Evolutionary conservation across 768 basidiomycete genomes (phyloP), one percentile per base, ranked within the genome.

Genomic region (Dendrothele bispora): DNA sequence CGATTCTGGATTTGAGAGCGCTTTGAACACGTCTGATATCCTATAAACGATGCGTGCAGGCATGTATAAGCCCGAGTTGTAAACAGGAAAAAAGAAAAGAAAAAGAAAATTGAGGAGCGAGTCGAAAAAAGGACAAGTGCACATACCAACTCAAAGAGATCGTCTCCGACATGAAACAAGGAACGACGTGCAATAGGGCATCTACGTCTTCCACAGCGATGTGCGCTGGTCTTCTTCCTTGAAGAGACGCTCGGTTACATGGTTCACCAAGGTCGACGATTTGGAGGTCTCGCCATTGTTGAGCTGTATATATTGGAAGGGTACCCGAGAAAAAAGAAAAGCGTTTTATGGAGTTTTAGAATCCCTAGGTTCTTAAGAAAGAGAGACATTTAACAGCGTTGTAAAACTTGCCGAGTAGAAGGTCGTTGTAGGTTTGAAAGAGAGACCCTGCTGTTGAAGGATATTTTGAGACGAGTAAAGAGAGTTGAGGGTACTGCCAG

Each of bases 401-500:
- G 14, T 7, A 18, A 7, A 17, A 50, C 66, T 43, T 43, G 86
- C 88, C 79, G 18, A 80, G 77, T 5, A 78, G 62, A 25, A 91
- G 63, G 49, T 91, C 88, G 60, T 90, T 90, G 67, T 84, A 89
- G 1, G 83, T 74, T 62, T 90, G 88, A 59, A 89, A 87, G 7
- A 90, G 64, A 20, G 77, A 70, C 11, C 82, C 75, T 3, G 82
- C 80, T 14, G 74, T 65, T 21, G 62, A 70, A 28, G 88, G 87
- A 56, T 90, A 90, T 61, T 82, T 86, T 10, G 56, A 50, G 21
- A 85, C 52, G 32, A 82, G 57, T 15, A 38, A 39, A 4, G 46
- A 34, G 11, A 47, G 37, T 0, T 25, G 28, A 22, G 46, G 38
- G 28, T 47, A 47, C 30, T 10, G 30, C 30, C 30, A 32, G 11